phyloP scores from a whole-genome alignment of 768 basidiomycete genomes.

The Mycena floridula region DNA sequence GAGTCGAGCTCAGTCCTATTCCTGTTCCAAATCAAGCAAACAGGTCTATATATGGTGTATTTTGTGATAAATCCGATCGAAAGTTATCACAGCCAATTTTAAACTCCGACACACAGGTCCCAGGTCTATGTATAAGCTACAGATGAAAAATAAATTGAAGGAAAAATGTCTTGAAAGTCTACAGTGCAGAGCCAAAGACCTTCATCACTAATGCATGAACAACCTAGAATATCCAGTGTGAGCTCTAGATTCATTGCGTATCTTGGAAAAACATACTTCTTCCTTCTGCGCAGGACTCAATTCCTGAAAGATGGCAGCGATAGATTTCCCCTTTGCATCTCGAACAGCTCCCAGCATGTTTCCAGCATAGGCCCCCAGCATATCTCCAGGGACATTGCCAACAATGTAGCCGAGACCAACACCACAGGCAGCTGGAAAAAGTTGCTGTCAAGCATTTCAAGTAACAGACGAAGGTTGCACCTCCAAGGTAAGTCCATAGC shows the following conservation, averaged over 20 bases:
- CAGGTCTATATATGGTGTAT: too few species aligned
- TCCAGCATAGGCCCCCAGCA: constrained; percentile 85
- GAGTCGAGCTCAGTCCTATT: too few species aligned
- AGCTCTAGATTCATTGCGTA: not conserved
- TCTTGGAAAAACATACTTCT: constrained; percentile 47
- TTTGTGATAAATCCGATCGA: too few species aligned
- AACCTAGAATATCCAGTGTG: constrained; percentile 43
- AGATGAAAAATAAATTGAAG: constrained; percentile 7
- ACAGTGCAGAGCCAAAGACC: constrained; percentile 63
- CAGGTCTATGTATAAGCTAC: too few species aligned
- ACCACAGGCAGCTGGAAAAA: too few species aligned
- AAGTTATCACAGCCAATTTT: too few species aligned
- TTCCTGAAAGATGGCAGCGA: constrained; percentile 79
- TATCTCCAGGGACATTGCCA: too few species aligned
- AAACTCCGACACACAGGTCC: too few species aligned
- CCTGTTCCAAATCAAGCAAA: too few species aligned
- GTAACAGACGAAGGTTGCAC: constrained; percentile 66
- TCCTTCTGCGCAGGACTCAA: constrained; percentile 78
- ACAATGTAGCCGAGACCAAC: too few species aligned
- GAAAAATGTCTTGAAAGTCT: too few species aligned
- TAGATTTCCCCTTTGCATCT: constrained; percentile 92
- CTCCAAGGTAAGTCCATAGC: constrained; percentile 67
- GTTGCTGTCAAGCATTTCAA: too few species aligned
- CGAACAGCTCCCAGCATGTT: constrained; percentile 87
- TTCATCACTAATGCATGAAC: constrained; percentile 77